Conservation (phyloP, 306 rosid genomes). For the Gynostemma pentaphyllum region DNA sequence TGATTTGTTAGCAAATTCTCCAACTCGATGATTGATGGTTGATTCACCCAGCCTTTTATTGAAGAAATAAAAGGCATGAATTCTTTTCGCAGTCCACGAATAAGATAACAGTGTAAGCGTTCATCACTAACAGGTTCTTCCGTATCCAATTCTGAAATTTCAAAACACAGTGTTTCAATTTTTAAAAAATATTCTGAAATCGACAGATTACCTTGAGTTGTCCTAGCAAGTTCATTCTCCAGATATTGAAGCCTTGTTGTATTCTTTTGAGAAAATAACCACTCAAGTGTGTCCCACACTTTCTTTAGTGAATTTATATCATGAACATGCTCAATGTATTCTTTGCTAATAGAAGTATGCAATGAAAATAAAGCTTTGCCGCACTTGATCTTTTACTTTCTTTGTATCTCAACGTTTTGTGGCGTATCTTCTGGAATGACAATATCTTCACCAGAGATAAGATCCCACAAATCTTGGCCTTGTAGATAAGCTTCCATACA, state of each 20-base stretch:
- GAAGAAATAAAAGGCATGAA: neutral
- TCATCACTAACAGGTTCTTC: neutral
- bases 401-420: neutral
- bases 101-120: neutral
- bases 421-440: neutral
- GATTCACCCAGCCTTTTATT: neutral
- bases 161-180: neutral
- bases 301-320: neutral
- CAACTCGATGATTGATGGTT: constrained; percentile 2
- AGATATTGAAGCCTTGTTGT: neutral
- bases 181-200: neutral
- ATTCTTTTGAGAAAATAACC: neutral
- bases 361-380: neutral
- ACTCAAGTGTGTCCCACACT: neutral
- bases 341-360: neutral
- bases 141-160: constrained; percentile 6
- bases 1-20: neutral
- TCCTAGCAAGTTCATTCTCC: constrained; percentile 3
- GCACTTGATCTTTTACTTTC: constrained; percentile 10
- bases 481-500: neutral
- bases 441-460: neutral
- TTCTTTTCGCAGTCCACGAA: neutral
- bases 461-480: too few species aligned
- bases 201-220: neutral
- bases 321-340: neutral